Evolutionary conservation across 345 rosid genomes (phyloP).

Genomic region (Eucalyptus cloeziana): DNA sequence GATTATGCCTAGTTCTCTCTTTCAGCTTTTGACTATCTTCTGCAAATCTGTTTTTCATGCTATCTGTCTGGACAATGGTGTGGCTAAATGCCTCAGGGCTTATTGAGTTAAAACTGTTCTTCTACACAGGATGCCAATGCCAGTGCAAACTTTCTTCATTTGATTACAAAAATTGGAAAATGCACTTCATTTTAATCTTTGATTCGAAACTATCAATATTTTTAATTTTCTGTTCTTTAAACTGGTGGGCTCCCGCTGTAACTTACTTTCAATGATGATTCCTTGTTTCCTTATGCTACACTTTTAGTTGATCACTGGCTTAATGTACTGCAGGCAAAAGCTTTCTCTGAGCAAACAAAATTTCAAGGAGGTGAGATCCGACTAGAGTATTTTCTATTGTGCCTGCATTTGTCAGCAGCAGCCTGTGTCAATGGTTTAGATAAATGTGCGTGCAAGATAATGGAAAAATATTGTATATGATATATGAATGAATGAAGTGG

Average conservation of each 20-base stretch:
- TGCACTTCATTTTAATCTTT: background rate
- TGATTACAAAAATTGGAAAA: background rate
- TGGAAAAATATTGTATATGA: background rate
- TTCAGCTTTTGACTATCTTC: background rate
- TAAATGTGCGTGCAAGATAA: background rate
- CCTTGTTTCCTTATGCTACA: background rate
- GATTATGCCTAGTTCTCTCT: background rate
- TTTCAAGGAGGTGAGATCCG: slow-evolving; percentile 68
- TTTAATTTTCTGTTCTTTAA: background rate
- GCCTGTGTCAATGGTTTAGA: background rate
- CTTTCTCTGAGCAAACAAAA: slow-evolving; percentile 74
- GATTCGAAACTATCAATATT: background rate
- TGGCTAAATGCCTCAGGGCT: background rate
- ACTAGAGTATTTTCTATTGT: background rate
- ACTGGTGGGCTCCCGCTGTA: background rate
- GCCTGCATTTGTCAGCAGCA: background rate
- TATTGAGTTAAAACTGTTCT: background rate
- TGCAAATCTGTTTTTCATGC: background rate
- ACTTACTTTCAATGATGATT: background rate
- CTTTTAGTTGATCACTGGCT: background rate
- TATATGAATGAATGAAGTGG: background rate
- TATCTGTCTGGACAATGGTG: background rate
- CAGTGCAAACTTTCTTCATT: background rate
- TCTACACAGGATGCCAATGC: background rate
- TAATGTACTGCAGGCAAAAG: slow-evolving; percentile 49